Evolutionary conservation across 371 early-diverging fungal species (phyloP), one percentile per base, ranked within the genome.

Genomic region (Mucor saturninus): DNA sequence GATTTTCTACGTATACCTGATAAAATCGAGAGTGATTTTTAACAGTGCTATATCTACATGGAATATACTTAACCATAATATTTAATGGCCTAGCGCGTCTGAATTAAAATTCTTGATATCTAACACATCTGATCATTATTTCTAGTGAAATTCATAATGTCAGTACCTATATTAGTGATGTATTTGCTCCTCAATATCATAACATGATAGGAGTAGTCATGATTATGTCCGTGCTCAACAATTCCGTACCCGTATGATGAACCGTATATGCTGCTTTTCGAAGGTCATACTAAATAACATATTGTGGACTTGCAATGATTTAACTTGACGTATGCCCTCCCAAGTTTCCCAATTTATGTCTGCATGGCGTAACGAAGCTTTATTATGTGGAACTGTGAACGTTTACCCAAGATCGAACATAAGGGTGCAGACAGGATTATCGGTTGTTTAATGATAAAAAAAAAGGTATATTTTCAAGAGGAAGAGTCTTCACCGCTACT

Each of bases 351-450:
- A 92, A 56, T 82, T 92, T 59, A 85, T 86, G 80, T 81, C 83
- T 5, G 74, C 81, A 56, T 92, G 92, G 92, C 89, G 81, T 76
- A 76, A 88, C 57, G 90, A 90, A 67, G 86, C 80, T 45, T 52
- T 81, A 14, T 67, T 89, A 13, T 72, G 87, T 49, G 77, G 86
- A 38, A 74, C 87, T 75, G 79, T 40, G 87, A 89, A 53, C 63
- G 68, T 14, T 13, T 66, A 4, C 67, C 78, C 3, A 64, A 53
- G 26, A 54, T 75, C 46, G 73, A 78, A 46, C 68, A 71, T 30
- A 68, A 62, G 26, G 43, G 56, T 4, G 68, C 71, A 45, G 49
- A 42, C 43, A 13, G 14, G 13, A 42, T 42, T 9, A 39, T 9
- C 39, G 43, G n/a, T 4, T 42, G 6, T 10, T n/a, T 42, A n/a